A percentile compares a stretch with the other conserved stretches of the same genome.
These are phyloP conservation scores for Eucalyptus fibrosa DNA, from an alignment of 345 rosid genomes.

Conservation along the genomic window DNA sequence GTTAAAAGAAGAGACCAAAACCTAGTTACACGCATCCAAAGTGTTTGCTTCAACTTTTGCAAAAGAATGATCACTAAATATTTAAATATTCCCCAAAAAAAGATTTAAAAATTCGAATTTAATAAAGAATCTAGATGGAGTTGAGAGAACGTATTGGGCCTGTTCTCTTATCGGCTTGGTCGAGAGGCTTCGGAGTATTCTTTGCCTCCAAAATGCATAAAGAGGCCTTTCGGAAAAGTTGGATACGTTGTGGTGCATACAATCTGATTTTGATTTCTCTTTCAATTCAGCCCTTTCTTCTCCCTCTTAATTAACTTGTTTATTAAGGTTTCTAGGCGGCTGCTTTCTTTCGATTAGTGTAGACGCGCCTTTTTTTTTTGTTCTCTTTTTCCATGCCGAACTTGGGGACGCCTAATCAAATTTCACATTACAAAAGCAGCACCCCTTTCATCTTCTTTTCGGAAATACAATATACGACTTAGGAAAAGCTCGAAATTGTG, in stretches of 20 bases:
- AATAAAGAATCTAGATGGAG: not conserved
- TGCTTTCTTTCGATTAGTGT: not conserved
- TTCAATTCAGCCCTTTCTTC: not conserved
- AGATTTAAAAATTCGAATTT: not conserved
- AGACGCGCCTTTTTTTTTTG: not conserved
- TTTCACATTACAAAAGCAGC: not conserved
- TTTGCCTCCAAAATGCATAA: constrained; percentile 14
- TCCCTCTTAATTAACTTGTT: not conserved
- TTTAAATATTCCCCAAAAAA: not conserved
- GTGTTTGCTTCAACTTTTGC: constrained; percentile 28
- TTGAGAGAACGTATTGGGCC: not conserved
- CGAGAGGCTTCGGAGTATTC: constrained; percentile 4
- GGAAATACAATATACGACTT: not conserved
- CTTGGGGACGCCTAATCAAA: not conserved
- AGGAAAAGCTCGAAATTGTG: not conserved
- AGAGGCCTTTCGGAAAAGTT: not conserved
- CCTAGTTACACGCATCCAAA: constrained; percentile 41
- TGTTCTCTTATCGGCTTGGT: not conserved
- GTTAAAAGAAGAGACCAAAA: constrained; percentile 48
- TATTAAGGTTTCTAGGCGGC: not conserved
- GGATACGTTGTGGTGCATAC: not conserved
- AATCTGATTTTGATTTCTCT: not conserved
- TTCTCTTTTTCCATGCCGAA: not conserved
- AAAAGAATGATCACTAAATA: constrained; percentile 3
- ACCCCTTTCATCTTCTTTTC: not conserved